Evolutionary conservation across 2,329 filamentous ascomycete genomes (phyloP), one percentile per base, ranked within the genome.

Genomic region (Onygenales sp.): DNA sequence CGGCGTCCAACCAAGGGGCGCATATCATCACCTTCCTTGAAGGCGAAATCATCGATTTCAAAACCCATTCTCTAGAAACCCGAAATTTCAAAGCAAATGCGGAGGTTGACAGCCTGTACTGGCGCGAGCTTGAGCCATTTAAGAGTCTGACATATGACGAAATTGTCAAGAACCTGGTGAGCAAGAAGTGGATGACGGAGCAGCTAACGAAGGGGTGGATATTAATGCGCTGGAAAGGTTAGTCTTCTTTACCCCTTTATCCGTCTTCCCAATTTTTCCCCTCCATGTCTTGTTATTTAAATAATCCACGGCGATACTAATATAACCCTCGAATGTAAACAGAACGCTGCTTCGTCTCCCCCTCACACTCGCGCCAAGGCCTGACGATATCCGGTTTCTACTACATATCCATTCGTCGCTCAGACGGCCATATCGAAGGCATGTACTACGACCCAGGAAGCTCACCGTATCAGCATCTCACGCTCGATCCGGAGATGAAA

Each of bases 1-100:
- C 75, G 7, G 68, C 69, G 0, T 63, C 66, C 14, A 69, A 66
- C 3, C 67, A 68, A 49, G 67, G 69, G 50, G 71, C 72, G 13
- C 74, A 75, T 55, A 86, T 86, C 54, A 53, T 59, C 31, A 60
- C 57, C 2, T 86, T 82, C 62, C 74, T 86, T 44, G 83, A 85
- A 71, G 83, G 83, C 52, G 83, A 86, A 63, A 84, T 86, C 55
- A 79, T 86, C 56, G 83, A 86, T 63, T 81, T 86, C 59, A 73
- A 73, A 58, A 69, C 62, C 2, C 71, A 76, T 55, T 74, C 71
- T 0, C 61, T 77, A 10, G 71, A 75, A 56, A 77, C 74, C 9
- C 73, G 74, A 58, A 71, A 68, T 55, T 75, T 75, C 58, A 70
- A 73, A 51, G 72, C 73, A 39, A 70, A 72, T 55, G 64, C 69